Evolutionary conservation across 2,329 filamentous ascomycete genomes (phyloP).

Genomic region (Exophiala calicioides): DNA sequence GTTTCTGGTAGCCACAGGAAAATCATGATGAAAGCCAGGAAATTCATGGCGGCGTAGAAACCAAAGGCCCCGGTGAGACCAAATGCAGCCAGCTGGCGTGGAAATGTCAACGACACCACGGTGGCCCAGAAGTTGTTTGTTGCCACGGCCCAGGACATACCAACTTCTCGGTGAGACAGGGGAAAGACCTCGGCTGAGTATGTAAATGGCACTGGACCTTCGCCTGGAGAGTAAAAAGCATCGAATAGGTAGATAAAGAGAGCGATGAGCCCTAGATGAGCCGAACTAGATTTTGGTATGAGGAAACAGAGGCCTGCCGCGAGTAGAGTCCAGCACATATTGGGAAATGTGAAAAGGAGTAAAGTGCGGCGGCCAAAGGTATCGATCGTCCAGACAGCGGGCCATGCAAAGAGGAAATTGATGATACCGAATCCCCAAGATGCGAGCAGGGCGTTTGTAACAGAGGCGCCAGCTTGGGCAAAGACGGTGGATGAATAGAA

Average conservation of each 20-base stretch:
- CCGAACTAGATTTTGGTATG: conserved; percentile 45
- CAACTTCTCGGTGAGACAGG: conserved; percentile 59
- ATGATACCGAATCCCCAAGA: conserved; percentile 67
- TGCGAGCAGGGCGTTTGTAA: conserved; percentile 60
- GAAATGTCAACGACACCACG: conserved; percentile 54
- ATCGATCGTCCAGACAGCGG: conserved; percentile 62
- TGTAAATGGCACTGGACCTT: conserved; percentile 66
- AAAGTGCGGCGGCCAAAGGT: conserved; percentile 67
- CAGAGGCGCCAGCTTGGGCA: conserved; percentile 55
- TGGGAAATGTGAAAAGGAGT: conserved; percentile 63
- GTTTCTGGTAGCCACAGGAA: conserved; percentile 62
- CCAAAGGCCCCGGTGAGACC: conserved; percentile 58
- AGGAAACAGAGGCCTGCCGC: conserved; percentile 57
- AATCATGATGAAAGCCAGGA: conserved; percentile 63
- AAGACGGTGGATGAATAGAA: conserved; percentile 69
- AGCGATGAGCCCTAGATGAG: conserved; percentile 45
- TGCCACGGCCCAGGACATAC: conserved; percentile 49
- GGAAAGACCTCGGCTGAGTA: conserved; percentile 69
- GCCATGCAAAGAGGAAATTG: conserved; percentile 67
- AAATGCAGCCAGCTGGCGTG: conserved; percentile 50
- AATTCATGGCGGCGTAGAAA: conserved; percentile 58
- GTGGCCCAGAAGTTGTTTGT: conserved; percentile 53
- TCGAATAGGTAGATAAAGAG: conserved; percentile 49
- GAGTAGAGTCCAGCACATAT: conserved; percentile 59
- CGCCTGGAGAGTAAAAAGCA: conserved; percentile 56